Percentiles rank a stretch among this genome's conserved stretches.
phyloP scores from a whole-genome alignment of 2,329 filamentous ascomycete genomes.

The Exophiala mesophila region DNA sequence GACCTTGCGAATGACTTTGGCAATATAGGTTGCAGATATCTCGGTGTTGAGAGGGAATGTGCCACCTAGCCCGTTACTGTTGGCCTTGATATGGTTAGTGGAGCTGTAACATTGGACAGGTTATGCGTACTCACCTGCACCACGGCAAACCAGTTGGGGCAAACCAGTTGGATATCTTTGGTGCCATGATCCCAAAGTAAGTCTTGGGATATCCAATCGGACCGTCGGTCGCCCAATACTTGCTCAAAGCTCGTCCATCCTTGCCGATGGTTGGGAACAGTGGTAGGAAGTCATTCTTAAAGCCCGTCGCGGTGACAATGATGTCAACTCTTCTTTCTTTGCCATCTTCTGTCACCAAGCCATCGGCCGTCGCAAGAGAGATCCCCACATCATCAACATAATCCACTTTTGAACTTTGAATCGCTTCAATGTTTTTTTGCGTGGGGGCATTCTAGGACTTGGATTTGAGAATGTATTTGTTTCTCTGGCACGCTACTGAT shows the following conservation, averaged over 20 bases:
- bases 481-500: too few relatives aligned
- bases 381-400: conserved; percentile 53
- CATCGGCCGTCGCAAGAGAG: conserved; percentile 52
- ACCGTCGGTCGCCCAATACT: conserved; percentile 29
- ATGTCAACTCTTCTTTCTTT: conserved; percentile 18
- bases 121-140: neutral
- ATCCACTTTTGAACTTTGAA: conserved; percentile 56
- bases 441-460: too few relatives aligned
- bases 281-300: conserved; percentile 30
- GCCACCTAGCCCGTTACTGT: conserved; percentile 28
- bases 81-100: conserved; percentile 26
- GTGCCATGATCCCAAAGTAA: conserved; percentile 32
- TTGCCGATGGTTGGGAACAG: conserved; percentile 31
- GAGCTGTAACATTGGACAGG: too few relatives aligned
- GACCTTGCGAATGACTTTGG: conserved; percentile 9
- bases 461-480: too few relatives aligned
- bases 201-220: conserved; percentile 26
- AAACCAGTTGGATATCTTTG: conserved; percentile 31
- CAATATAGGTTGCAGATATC: conserved; percentile 8
- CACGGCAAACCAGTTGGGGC: conserved; percentile 28
- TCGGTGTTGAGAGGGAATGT: conserved; percentile 6
- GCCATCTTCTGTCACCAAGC: conserved; percentile 29
- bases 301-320: conserved; percentile 34
- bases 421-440: conserved; percentile 62
- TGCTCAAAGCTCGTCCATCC: conserved; percentile 27